Conservation (phyloP, 73 alveolate genomes). For the Blepharisma japonicum region DNA sequence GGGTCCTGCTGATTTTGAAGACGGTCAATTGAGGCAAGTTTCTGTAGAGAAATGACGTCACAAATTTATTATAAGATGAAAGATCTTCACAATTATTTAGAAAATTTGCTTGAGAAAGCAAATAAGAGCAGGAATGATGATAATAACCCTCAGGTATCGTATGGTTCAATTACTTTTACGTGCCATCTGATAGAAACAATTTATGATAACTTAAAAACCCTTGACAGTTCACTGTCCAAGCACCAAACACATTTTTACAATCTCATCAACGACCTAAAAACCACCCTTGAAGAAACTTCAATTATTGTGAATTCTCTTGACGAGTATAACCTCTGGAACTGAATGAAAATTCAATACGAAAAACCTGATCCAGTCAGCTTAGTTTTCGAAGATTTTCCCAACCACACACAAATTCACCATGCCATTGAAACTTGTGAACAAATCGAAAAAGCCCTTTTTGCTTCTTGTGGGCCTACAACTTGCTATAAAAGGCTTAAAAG, state of each 20-base stretch:
- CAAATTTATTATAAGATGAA: not conserved
- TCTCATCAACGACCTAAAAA: not conserved
- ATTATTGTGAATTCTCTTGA: not conserved
- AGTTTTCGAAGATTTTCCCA: not conserved
- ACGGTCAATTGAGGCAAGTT: conserved; percentile 16
- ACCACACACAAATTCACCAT: not conserved
- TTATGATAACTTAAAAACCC: too few species aligned
- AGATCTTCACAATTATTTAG: not conserved
- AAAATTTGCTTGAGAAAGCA: not conserved
- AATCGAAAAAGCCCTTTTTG: not conserved
- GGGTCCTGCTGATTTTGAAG: conserved; percentile 22
- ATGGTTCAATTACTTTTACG: not conserved
- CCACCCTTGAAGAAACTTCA: not conserved
- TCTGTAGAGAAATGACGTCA: conserved; percentile 1
- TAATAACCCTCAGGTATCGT: not conserved
- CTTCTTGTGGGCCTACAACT: not conserved
- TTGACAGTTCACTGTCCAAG: too few species aligned
- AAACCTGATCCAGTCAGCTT: not conserved
- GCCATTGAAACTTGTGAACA: not conserved
- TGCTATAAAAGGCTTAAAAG: not conserved
- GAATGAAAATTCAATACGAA: not conserved
- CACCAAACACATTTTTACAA: too few species aligned
- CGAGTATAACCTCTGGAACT: not conserved
- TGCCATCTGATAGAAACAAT: not conserved
- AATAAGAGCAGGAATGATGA: not conserved